phyloP scores from a whole-genome alignment of 2,329 filamentous ascomycete species.

The Leptographium galeiforme region DNA sequence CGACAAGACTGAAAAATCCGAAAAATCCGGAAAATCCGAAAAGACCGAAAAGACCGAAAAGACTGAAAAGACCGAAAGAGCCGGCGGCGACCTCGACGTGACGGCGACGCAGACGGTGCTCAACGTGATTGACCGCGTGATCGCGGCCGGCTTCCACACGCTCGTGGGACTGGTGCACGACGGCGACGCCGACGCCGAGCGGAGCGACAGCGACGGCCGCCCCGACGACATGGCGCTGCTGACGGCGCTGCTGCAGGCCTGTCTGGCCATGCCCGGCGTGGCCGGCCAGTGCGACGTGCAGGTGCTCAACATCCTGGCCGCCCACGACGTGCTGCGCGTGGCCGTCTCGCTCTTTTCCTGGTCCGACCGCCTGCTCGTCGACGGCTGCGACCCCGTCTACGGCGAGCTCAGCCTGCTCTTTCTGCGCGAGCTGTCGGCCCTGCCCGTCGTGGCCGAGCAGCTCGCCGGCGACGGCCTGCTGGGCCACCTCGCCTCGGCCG shows the following conservation, averaged over 20 bases:
- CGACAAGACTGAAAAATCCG: slow-evolving; percentile 7
- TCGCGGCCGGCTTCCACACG: slow-evolving; percentile 70
- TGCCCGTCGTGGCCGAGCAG: slow-evolving; percentile 73
- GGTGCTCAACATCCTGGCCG: slow-evolving; percentile 55
- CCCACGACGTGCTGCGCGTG: slow-evolving; percentile 63
- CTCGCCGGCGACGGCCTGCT: slow-evolving; percentile 80
- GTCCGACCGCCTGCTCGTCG: slow-evolving; percentile 68
- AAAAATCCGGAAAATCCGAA: slow-evolving; percentile 7
- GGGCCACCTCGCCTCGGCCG: slow-evolving; percentile 64
- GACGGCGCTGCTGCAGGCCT: slow-evolving; percentile 76
- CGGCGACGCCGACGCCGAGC: slow-evolving; percentile 35
- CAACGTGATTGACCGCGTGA: slow-evolving; percentile 65
- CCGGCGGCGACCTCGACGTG: slow-evolving; percentile 23
- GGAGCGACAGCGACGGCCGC: slow-evolving; percentile 21
- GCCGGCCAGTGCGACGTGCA: slow-evolving; percentile 54
- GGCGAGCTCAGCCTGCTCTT: slow-evolving; percentile 86
- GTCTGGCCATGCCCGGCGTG: slow-evolving; percentile 64
- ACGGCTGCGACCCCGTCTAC: slow-evolving; percentile 66
- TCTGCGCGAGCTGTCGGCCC: slow-evolving; percentile 71
- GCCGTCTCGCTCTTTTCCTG: slow-evolving; percentile 85
- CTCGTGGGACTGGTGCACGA: slow-evolving; percentile 76
- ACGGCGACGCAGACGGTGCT: slow-evolving; percentile 50
- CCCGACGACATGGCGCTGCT: slow-evolving; percentile 78
- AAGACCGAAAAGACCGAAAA: slow-evolving; percentile 6
- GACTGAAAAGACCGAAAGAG: slow-evolving; percentile 8